These are phyloP conservation scores for Kluyveromyces lactis DNA, from an alignment of 805 yeast genomes.

Conservation along the genomic window DNA sequence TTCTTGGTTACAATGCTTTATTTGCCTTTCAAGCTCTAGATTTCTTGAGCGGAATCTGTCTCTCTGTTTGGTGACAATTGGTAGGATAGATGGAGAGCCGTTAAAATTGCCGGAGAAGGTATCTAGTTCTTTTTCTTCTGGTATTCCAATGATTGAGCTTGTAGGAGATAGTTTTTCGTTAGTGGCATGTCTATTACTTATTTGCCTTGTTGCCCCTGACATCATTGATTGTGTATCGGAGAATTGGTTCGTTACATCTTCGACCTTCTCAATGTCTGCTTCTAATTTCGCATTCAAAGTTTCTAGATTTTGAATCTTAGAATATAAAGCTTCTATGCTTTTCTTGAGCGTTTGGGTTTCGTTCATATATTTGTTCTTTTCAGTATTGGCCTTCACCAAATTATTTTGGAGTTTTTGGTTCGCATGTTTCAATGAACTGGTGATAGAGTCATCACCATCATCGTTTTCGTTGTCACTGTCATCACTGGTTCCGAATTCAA, in stretches of 20 bases:
- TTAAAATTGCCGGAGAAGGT: conserved; percentile 22
- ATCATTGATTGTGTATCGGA: conserved; percentile 55
- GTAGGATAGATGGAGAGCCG: conserved; percentile 44
- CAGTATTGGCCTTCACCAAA: conserved; percentile 55
- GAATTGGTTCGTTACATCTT: conserved; percentile 33
- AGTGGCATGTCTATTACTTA: conserved; percentile 24
- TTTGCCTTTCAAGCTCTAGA: conserved; percentile 75
- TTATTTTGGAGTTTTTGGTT: conserved; percentile 69
- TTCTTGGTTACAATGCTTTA: conserved; percentile 46
- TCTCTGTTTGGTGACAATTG: conserved; percentile 89
- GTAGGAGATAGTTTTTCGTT: conserved; percentile 38
- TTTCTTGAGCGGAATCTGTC: conserved; percentile 84
- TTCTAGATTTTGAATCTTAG: conserved; percentile 36
- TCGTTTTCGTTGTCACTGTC: conserved; percentile 28
- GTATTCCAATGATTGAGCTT: conserved; percentile 41
- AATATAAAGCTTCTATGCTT: conserved; percentile 27
- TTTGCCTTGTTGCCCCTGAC: conserved; percentile 44
- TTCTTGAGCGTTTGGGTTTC: conserved; percentile 35
- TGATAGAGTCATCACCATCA: conserved; percentile 32
- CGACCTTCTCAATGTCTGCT: conserved; percentile 56
- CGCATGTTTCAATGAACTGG: conserved; percentile 54
- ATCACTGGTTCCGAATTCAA: conserved; percentile 57
- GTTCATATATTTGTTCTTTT: conserved; percentile 39
- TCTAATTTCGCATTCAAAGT: conserved; percentile 58
- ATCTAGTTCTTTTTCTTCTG: conserved; percentile 28